Percentiles rank a stretch among this genome's conserved stretches.
These are phyloP conservation scores for Zarea fungicola DNA, from an alignment of 2,329 filamentous ascomycete species.

Conservation along the genomic window DNA sequence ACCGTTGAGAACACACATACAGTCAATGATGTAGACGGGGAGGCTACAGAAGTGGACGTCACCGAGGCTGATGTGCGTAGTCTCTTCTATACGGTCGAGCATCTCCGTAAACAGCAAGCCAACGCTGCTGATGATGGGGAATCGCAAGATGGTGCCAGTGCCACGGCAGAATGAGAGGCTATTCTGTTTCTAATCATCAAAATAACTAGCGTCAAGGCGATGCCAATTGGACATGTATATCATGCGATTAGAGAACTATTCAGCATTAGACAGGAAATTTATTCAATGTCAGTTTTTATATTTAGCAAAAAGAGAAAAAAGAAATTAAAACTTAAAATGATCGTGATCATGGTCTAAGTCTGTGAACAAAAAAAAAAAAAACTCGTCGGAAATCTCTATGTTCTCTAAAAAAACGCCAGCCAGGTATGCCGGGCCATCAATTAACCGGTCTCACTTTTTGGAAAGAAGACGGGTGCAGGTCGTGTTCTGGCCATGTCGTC, in stretches of 20 bases:
- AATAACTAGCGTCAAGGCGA: no score
- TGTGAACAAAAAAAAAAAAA: background rate
- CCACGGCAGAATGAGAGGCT: constrained; percentile 13
- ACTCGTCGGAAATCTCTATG: background rate
- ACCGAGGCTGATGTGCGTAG: constrained; percentile 33
- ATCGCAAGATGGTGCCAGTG: constrained; percentile 9
- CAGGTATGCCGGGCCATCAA: constrained; percentile 1
- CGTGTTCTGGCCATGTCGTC: background rate
- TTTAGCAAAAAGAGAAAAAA: background rate
- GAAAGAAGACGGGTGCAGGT: background rate
- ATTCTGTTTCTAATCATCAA: no score
- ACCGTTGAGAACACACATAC: constrained; percentile 23
- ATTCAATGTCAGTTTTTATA: background rate
- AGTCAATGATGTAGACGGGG: constrained; percentile 22
- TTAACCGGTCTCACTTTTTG: background rate
- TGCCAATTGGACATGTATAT: no score
- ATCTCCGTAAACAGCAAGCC: constrained; percentile 39
- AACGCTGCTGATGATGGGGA: constrained; percentile 20
- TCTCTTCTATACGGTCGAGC: constrained; percentile 42
- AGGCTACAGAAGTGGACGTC: constrained; percentile 29
- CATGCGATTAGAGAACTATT: no score
- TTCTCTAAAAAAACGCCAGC: constrained; percentile 14
- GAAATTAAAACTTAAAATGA: background rate
- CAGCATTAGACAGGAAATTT: background rate
- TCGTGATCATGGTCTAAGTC: constrained; percentile 3